Conservation (phyloP, 1,284 basidiomycete genomes). For the Cystobasidium sp. region DNA sequence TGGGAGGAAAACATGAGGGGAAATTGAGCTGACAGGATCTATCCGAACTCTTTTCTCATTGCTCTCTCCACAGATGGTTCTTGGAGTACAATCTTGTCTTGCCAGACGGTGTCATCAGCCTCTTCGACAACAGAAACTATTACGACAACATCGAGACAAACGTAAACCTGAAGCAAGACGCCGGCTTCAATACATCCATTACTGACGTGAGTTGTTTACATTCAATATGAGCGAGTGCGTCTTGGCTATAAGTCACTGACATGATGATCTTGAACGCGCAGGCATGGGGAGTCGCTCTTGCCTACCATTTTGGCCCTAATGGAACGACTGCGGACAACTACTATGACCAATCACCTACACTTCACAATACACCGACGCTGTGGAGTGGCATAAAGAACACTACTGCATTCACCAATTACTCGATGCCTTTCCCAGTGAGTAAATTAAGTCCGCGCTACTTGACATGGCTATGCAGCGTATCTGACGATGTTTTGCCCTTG, state of each 20-base stretch:
- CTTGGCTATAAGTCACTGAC: neutral
- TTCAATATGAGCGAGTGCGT: neutral
- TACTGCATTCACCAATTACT: conserved; percentile 45
- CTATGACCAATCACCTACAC: conserved; percentile 17
- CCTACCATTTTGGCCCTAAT: conserved; percentile 50
- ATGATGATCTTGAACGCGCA: neutral
- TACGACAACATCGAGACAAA: conserved; percentile 43
- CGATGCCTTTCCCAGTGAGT: conserved; percentile 51
- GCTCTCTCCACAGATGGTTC: conserved; percentile 39
- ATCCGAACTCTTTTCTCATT: neutral
- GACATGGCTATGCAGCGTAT: neutral
- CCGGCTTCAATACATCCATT: conserved; percentile 50
- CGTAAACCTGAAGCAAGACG: conserved; percentile 47
- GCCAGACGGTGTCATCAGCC: conserved; percentile 37
- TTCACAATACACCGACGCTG: conserved; percentile 46
- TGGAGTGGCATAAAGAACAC: conserved; percentile 47
- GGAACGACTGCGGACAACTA: conserved; percentile 48
- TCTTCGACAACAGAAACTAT: conserved; percentile 41
- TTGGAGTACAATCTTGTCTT: conserved; percentile 45
- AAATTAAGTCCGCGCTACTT: neutral
- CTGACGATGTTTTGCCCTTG: too few relatives aligned
- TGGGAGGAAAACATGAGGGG: too few relatives aligned
- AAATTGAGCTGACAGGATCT: neutral
- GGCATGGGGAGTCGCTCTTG: conserved; percentile 45
- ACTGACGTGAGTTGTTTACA: conserved; percentile 28